Evolutionary conservation across 1,284 basidiomycete species (phyloP).

Genomic region (Inonotus obliquus): DNA sequence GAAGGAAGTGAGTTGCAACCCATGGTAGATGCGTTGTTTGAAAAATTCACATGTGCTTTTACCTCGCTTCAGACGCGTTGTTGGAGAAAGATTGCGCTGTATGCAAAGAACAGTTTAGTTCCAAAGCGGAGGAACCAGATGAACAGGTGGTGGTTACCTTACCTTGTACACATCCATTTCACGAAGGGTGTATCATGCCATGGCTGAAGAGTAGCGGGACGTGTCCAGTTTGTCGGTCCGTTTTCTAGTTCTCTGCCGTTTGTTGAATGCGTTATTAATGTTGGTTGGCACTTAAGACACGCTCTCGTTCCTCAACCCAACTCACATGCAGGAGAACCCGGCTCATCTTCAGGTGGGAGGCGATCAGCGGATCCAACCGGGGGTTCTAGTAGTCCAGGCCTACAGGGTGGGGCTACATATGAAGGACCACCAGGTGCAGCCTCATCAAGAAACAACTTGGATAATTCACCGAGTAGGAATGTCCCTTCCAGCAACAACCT

Average conservation of each 20-base stretch:
- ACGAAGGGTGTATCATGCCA: constrained; percentile 74
- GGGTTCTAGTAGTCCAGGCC: neutral
- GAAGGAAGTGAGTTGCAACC: constrained; percentile 47
- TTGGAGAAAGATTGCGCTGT: constrained; percentile 71
- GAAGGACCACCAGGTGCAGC: neutral
- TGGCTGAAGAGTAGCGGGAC: constrained; percentile 83
- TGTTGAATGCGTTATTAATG: neutral
- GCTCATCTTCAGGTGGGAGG: neutral
- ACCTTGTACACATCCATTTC: constrained; percentile 79
- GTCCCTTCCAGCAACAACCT: neutral
- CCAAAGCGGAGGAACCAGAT: constrained; percentile 62
- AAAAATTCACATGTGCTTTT: constrained; percentile 9
- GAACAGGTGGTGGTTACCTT: constrained; percentile 67
- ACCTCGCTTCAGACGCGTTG: constrained; percentile 38
- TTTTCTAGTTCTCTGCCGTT: neutral
- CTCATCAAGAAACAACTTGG: neutral
- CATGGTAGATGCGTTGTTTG: neutral
- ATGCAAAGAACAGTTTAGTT: constrained; percentile 72
- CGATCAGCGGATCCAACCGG: neutral
- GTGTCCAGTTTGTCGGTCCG: constrained; percentile 79
- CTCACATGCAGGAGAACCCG: constrained; percentile 1
- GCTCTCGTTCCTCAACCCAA: constrained; percentile 14
- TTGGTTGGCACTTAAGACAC: neutral
- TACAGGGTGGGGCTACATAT: neutral
- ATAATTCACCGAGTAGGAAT: neutral